These are phyloP conservation scores for Erigeron philadelphicus DNA, from an alignment of 140 eudicot genomes.

Conservation along the genomic window DNA sequence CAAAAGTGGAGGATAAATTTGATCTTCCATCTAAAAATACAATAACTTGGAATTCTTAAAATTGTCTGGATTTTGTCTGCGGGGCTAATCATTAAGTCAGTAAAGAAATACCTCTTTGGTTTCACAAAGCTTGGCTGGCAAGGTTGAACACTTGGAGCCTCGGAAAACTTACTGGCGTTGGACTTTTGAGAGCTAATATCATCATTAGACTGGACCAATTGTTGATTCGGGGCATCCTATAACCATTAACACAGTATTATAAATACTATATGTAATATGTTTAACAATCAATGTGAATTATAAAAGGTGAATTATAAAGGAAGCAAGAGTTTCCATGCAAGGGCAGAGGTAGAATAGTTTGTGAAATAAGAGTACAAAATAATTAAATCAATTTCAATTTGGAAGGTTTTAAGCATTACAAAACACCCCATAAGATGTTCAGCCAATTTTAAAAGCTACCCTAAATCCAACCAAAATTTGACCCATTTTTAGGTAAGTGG, in stretches of 20 bases:
- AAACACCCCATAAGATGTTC: too few species aligned
- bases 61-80: too few species aligned
- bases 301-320: not conserved
- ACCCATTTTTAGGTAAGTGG: not conserved
- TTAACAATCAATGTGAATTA: not conserved
- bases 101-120: constrained; percentile 50
- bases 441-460: too few species aligned
- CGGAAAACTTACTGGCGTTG: constrained; percentile 23
- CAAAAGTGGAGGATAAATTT: too few species aligned
- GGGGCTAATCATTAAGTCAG: not conserved
- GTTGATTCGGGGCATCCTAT: constrained; percentile 26
- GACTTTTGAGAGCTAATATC: constrained; percentile 13
- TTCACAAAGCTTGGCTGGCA: constrained; percentile 24
- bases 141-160: constrained; percentile 23
- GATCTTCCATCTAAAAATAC: too few species aligned
- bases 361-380: too few species aligned
- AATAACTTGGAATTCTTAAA: too few species aligned
- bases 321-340: not conserved
- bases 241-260: constrained; percentile 9
- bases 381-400: too few species aligned
- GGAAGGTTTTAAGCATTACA: too few species aligned
- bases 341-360: not conserved
- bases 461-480: not conserved
- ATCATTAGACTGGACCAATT: constrained; percentile 17
- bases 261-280: constrained; percentile 7